A percentile compares a stretch with the other conserved stretches of the same genome.
phyloP scores from a whole-genome alignment of 768 basidiomycete species.

The Leccinum aurantiacum region DNA sequence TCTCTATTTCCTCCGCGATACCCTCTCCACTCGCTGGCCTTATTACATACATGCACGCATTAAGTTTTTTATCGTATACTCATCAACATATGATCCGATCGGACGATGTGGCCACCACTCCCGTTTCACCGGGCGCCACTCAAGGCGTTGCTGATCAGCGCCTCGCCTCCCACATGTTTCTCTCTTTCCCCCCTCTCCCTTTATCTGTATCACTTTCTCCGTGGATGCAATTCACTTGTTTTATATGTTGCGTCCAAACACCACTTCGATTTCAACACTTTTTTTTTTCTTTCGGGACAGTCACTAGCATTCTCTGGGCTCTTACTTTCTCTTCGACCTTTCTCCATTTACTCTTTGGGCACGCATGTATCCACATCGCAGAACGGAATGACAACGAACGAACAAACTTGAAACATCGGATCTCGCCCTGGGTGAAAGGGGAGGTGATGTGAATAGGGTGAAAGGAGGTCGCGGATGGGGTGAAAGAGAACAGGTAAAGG shows the following conservation, averaged over 20 bases:
- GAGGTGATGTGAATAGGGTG: background rate
- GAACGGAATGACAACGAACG: slow-evolving; percentile 6
- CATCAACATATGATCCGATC: background rate
- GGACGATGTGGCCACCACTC: background rate
- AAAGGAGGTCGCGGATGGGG: background rate
- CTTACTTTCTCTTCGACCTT: background rate
- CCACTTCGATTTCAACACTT: background rate
- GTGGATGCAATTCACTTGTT: background rate
- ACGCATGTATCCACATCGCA: slow-evolving; percentile 2
- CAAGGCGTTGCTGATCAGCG: slow-evolving; percentile 1
- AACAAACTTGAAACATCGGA: slow-evolving; percentile 1
- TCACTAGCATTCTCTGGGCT: slow-evolving; percentile 1
- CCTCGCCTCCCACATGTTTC: slow-evolving; percentile 5
- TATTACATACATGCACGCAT: slow-evolving; percentile 7
- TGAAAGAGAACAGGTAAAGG: background rate
- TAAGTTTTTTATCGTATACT: slow-evolving; percentile 15
- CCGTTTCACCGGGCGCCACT: slow-evolving; percentile 7
- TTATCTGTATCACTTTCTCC: background rate
- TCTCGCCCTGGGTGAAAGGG: background rate
- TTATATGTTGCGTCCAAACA: background rate
- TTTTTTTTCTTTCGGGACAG: slow-evolving; percentile 14
- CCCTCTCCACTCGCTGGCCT: slow-evolving; percentile 5
- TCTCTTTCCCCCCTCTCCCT: background rate
- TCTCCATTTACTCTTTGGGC: background rate
- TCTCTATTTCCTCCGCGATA: slow-evolving; percentile 9